These are phyloP conservation scores for Gomphus sp. DNA, from an alignment of 1,284 basidiomycete species.

Conservation along the genomic window DNA sequence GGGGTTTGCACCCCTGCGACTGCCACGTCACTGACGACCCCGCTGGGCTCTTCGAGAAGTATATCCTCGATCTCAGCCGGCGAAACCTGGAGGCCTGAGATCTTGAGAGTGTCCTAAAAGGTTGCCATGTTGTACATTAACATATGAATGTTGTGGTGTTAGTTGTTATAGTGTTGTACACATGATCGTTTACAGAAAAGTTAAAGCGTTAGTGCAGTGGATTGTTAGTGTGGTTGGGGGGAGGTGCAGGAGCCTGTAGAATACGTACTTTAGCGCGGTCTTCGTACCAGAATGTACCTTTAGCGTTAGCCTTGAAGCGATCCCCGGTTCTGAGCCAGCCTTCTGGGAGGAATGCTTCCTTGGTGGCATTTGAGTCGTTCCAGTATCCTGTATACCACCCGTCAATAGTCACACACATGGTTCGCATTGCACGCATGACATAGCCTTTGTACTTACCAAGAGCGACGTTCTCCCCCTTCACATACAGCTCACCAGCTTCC, in stretches of 20 bases:
- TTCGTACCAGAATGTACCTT: constrained; percentile 57
- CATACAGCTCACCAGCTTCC: constrained; percentile 58
- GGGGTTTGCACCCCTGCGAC: constrained; percentile 16
- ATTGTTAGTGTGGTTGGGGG: not conserved
- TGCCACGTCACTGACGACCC: constrained; percentile 15
- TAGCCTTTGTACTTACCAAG: not conserved
- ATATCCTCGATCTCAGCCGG: constrained; percentile 19
- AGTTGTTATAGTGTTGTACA: too few species aligned
- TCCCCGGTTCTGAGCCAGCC: constrained; percentile 73
- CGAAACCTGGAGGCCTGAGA: constrained; percentile 19
- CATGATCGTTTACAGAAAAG: too few species aligned
- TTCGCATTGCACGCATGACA: not conserved
- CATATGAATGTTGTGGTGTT: too few species aligned
- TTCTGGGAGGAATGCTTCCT: constrained; percentile 47
- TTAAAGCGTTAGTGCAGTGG: not conserved
- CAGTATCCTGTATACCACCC: constrained; percentile 49
- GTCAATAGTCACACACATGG: constrained; percentile 20
- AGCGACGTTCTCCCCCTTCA: constrained; percentile 26
- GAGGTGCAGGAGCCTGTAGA: not conserved
- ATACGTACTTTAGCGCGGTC: constrained; percentile 45
- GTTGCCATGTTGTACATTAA: not conserved
- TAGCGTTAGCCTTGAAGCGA: constrained; percentile 46
- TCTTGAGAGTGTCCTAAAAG: constrained; percentile 16
- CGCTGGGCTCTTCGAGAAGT: constrained; percentile 15
- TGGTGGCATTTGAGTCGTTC: constrained; percentile 56